Evolutionary conservation across 2,329 filamentous ascomycete species (phyloP).

Genomic region (Fusarium torreyae): DNA sequence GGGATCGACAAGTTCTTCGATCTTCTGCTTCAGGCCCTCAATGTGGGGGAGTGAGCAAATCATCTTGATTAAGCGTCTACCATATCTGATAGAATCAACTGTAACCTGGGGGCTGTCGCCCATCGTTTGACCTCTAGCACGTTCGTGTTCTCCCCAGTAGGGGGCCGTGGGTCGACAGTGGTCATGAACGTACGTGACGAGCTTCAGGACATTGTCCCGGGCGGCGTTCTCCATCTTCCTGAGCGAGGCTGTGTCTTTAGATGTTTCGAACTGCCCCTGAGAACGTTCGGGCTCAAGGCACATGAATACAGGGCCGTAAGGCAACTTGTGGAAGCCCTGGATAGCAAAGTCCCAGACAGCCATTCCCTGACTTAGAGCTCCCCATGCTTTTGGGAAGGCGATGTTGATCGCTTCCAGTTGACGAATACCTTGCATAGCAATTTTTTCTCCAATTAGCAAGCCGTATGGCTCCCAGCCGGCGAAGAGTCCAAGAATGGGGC

Average conservation of each 20-base stretch:
- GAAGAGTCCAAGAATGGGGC: slow-evolving; percentile 9
- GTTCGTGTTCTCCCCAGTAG: slow-evolving; percentile 12
- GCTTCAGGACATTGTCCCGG: neutral
- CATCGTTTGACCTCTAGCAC: too few species aligned
- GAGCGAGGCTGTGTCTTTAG: neutral
- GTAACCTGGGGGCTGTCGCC: neutral
- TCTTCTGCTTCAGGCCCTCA: neutral
- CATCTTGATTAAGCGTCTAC: slow-evolving; percentile 8
- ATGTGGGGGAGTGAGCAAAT: slow-evolving; percentile 26
- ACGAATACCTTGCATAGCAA: slow-evolving; percentile 45
- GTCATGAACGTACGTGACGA: neutral
- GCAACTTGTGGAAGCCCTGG: slow-evolving; percentile 28
- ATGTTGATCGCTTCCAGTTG: slow-evolving; percentile 43
- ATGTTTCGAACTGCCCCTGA: neutral
- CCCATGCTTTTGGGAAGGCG: slow-evolving; percentile 45
- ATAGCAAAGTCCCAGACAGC: slow-evolving; percentile 50
- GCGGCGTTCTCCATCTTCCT: neutral
- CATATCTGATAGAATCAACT: neutral
- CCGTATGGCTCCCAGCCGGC: slow-evolving; percentile 29
- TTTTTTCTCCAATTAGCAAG: slow-evolving; percentile 19
- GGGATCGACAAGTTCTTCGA: slow-evolving; percentile 11
- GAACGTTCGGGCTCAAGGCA: slow-evolving; percentile 48
- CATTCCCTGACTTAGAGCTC: slow-evolving; percentile 42
- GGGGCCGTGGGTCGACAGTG: slow-evolving; percentile 17
- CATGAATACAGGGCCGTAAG: slow-evolving; percentile 47